Conservation (phyloP, 441 rosid species). For the Manihot esculenta region DNA sequence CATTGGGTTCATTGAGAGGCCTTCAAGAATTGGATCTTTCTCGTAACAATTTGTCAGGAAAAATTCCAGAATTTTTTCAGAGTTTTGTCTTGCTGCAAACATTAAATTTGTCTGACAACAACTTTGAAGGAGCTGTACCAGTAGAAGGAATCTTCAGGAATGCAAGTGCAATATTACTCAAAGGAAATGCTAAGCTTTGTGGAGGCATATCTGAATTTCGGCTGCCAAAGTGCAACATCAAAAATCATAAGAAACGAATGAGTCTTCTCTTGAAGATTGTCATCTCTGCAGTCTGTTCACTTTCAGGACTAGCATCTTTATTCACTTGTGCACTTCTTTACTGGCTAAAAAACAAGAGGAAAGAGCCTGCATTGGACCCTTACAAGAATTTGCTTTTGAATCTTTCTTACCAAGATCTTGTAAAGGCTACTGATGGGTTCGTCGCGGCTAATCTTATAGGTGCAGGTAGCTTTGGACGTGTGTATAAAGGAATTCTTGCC, state of each 20-base stretch:
- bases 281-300: neutral
- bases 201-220: slow-evolving; percentile 7
- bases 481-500: slow-evolving; percentile 7
- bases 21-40: slow-evolving; percentile 8
- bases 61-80: slow-evolving; percentile 15
- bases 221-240: neutral
- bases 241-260: neutral
- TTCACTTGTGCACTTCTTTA: neutral
- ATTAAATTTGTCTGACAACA: slow-evolving; percentile 5
- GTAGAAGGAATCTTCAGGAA: slow-evolving; percentile 3
- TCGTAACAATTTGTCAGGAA: neutral
- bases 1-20: neutral
- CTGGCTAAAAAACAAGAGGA: neutral
- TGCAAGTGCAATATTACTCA: slow-evolving; percentile 2
- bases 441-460: neutral
- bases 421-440: neutral
- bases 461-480: neutral
- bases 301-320: neutral
- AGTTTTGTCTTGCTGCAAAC: neutral
- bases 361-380: neutral
- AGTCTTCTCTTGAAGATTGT: neutral
- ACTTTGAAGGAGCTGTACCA: slow-evolving; percentile 11
- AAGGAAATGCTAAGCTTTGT: slow-evolving; percentile 11
- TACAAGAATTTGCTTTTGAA: neutral
- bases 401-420: neutral